phyloP scores from a whole-genome alignment of 208 protist species.

The Wallacemonas sp. region DNA sequence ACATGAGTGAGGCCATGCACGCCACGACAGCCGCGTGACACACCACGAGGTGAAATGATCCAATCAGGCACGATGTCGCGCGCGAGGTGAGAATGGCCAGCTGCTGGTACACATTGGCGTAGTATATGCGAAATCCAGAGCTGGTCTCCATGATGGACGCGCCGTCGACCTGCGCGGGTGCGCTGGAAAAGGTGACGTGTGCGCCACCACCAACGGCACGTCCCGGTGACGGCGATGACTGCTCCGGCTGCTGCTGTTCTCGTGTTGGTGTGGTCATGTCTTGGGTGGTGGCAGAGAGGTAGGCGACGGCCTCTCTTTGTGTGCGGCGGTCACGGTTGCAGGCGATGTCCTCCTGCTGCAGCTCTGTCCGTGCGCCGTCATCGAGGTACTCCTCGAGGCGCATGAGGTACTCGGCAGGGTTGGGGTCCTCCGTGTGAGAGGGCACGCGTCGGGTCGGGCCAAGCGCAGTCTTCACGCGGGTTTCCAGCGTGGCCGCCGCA shows the following conservation, averaged over 20 bases:
- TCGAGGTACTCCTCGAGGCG: constrained; percentile 83
- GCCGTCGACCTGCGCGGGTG: constrained; percentile 1
- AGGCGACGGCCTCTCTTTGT: constrained; percentile 14
- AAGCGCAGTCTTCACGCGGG: constrained; percentile 47
- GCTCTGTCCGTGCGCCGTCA: constrained; percentile 57
- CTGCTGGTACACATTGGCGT: constrained; percentile 88
- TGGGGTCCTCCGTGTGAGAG: constrained; percentile 40
- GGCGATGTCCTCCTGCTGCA: constrained; percentile 41
- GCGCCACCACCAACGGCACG: constrained; percentile 6
- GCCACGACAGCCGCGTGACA: constrained; percentile 81
- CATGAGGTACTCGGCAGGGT: constrained; percentile 88
- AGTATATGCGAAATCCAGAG: constrained; percentile 63
- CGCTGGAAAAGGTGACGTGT: not conserved
- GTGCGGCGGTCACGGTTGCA: constrained; percentile 6
- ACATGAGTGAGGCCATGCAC: constrained; percentile 75
- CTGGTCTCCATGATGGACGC: constrained; percentile 48
- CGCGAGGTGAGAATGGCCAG: constrained; percentile 70
- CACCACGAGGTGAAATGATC: constrained; percentile 79
- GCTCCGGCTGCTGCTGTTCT: too few relatives aligned
- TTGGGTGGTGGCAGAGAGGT: constrained; percentile 6
- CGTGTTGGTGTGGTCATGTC: too few relatives aligned
- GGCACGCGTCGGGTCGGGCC: constrained; percentile 45
- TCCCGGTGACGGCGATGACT: too few relatives aligned
- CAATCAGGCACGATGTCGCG: constrained; percentile 60
- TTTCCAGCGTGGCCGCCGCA: constrained; percentile 60